Conservation (phyloP, 106 monocot species). For the Dioscorea alata region DNA sequence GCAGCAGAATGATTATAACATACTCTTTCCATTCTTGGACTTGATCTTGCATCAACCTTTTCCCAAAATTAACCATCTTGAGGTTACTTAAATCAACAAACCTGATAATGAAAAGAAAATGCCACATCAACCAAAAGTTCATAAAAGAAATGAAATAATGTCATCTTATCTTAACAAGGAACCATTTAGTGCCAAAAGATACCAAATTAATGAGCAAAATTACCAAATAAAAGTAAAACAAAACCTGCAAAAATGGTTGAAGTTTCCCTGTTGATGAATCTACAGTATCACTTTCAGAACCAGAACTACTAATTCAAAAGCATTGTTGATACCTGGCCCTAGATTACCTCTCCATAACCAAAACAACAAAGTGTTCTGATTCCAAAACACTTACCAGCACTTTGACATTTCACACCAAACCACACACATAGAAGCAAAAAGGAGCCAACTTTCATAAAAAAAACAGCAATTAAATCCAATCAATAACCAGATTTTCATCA, state of each 20-base stretch:
- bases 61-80: slow-evolving; percentile 76
- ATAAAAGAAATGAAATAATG: not conserved
- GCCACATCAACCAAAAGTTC: not conserved
- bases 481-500: too few species aligned
- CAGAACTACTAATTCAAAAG: too few species aligned
- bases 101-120: not conserved
- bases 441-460: too few species aligned
- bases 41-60: slow-evolving; percentile 47
- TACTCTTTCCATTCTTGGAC: slow-evolving; percentile 61
- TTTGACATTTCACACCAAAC: too few species aligned
- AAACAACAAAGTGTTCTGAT: too few species aligned
- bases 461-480: too few species aligned
- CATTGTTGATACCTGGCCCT: too few species aligned
- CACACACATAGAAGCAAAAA: too few species aligned
- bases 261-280: too few species aligned
- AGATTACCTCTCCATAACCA: too few species aligned
- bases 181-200: not conserved
- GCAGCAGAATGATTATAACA: not conserved
- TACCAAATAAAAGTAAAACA: not conserved
- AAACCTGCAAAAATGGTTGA: not conserved
- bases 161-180: not conserved
- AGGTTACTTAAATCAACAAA: not conserved
- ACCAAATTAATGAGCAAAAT: not conserved
- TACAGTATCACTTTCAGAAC: too few species aligned
- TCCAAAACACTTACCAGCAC: too few species aligned